Conservation (phyloP, 2,329 filamentous ascomycete genomes). For the Colletotrichum sp. region DNA sequence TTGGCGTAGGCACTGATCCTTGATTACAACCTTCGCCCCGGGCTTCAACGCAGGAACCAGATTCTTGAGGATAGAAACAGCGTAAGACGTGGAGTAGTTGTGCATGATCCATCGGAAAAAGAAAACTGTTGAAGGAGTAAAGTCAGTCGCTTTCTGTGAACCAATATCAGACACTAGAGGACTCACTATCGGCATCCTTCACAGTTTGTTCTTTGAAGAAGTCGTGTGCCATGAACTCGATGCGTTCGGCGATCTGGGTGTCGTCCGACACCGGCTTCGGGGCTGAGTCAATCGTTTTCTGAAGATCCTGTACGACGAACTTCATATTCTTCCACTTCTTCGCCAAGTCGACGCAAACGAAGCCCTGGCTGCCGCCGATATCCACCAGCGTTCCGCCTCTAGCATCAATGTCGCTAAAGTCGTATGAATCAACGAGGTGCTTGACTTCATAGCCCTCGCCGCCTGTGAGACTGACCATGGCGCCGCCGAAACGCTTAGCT, state of each 20-base stretch:
- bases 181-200: conserved; percentile 31
- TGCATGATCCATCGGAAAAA: conserved; percentile 49
- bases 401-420: conserved; percentile 53
- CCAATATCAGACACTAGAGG: neutral
- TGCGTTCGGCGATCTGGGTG: conserved; percentile 10
- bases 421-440: conserved; percentile 58
- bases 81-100: conserved; percentile 46
- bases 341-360: conserved; percentile 61
- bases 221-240: conserved; percentile 23
- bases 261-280: conserved; percentile 17
- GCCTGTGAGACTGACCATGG: conserved; percentile 59
- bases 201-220: conserved; percentile 23
- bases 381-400: conserved; percentile 58
- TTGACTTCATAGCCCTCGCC: conserved; percentile 61
- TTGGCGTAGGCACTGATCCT: conserved; percentile 40
- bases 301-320: conserved; percentile 37
- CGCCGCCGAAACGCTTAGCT: conserved; percentile 56
- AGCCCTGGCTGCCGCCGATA: conserved; percentile 63
- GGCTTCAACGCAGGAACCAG: conserved; percentile 42
- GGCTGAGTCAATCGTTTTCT: conserved; percentile 19
- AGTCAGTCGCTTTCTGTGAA: neutral
- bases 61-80: conserved; percentile 32
- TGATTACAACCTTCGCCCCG: conserved; percentile 29
- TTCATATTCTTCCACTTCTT: conserved; percentile 43
- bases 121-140: conserved; percentile 40